A percentile compares a stretch with the other conserved stretches of the same genome.
Evolutionary conservation across 768 basidiomycete species (phyloP).

Genomic region (Pisolithus albus): DNA sequence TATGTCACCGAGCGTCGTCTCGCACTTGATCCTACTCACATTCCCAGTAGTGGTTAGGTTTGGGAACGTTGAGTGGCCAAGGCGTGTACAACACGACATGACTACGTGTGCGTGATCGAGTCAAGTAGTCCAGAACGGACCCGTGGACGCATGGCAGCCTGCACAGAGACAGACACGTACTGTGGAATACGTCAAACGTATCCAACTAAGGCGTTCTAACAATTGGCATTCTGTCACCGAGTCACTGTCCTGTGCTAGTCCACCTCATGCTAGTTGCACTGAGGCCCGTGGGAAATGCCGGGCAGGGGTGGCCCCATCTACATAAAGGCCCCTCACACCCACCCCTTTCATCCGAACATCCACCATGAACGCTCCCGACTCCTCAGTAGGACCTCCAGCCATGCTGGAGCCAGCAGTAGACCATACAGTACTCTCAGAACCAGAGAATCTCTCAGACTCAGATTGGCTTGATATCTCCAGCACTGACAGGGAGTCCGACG

Average conservation of each 20-base stretch:
- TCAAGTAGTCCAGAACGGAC: neutral
- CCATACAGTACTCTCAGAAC: slow-evolving; percentile 48
- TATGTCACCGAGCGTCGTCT: neutral
- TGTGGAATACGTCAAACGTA: neutral
- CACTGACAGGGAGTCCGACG: slow-evolving; percentile 56
- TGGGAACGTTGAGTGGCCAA: slow-evolving; percentile 19
- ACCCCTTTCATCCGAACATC: slow-evolving; percentile 24
- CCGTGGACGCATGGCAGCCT: neutral
- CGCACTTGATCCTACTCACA: neutral
- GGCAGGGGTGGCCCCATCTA: slow-evolving; percentile 7
- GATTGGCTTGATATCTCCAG: slow-evolving; percentile 80
- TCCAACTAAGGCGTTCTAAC: no score
- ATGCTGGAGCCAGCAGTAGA: slow-evolving; percentile 32
- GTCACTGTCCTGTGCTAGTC: no score
- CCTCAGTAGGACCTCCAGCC: slow-evolving; percentile 12
- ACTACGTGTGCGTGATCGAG: slow-evolving; percentile 34
- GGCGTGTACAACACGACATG: slow-evolving; percentile 55
- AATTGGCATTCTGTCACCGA: no score
- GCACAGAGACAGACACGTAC: slow-evolving; percentile 1
- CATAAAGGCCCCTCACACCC: slow-evolving; percentile 16
- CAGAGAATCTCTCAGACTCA: slow-evolving; percentile 66
- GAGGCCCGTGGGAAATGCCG: neutral
- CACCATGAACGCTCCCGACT: slow-evolving; percentile 14
- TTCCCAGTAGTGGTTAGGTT: neutral
- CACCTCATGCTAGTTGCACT: no score